Evolutionary conservation across 2,329 filamentous ascomycete genomes (phyloP).

Genomic region (Colletotrichum neosansevieriae): DNA sequence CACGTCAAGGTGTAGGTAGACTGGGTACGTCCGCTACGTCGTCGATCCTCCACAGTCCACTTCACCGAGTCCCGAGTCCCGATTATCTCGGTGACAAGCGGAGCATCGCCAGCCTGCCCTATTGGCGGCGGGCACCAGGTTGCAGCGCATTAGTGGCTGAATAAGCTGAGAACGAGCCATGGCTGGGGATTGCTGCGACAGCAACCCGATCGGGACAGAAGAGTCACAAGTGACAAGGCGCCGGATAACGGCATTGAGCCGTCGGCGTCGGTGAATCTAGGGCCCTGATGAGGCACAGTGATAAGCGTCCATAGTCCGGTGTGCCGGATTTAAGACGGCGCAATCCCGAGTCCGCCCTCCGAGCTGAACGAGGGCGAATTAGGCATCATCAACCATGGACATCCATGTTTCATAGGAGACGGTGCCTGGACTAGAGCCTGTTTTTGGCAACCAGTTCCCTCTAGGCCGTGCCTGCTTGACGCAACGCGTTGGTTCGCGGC

Average conservation of each 20-base stretch:
- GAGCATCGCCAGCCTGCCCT: conserved; percentile 6
- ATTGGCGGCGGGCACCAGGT: conserved; percentile 7
- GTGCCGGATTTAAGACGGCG: conserved; percentile 31
- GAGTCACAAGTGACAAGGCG: background rate
- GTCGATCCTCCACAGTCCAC: conserved; percentile 39
- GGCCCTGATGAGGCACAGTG: conserved; percentile 8
- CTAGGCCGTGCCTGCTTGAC: conserved; percentile 20
- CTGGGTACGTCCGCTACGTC: conserved; percentile 21
- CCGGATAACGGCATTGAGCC: conserved; percentile 17
- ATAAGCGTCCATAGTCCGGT: conserved; percentile 21
- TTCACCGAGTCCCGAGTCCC: conserved; percentile 34
- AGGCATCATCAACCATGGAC: conserved; percentile 9
- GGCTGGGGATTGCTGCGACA: background rate
- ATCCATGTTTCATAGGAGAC: conserved; percentile 18
- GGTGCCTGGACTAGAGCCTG: conserved; percentile 26
- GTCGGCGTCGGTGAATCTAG: conserved; percentile 13
- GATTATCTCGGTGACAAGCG: conserved; percentile 37
- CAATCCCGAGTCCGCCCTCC: conserved; percentile 30
- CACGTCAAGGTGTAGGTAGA: conserved; percentile 17
- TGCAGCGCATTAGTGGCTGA: conserved; percentile 35
- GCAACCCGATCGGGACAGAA: conserved; percentile 6
- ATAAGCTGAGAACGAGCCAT: conserved; percentile 3
- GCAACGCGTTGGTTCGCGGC: conserved; percentile 31
- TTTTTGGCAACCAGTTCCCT: conserved; percentile 6
- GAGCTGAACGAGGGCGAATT: background rate